Evolutionary conservation across 805 yeast species (phyloP), one percentile per base, ranked within the genome.

Genomic region (Wickerhamiella hasegawae): DNA sequence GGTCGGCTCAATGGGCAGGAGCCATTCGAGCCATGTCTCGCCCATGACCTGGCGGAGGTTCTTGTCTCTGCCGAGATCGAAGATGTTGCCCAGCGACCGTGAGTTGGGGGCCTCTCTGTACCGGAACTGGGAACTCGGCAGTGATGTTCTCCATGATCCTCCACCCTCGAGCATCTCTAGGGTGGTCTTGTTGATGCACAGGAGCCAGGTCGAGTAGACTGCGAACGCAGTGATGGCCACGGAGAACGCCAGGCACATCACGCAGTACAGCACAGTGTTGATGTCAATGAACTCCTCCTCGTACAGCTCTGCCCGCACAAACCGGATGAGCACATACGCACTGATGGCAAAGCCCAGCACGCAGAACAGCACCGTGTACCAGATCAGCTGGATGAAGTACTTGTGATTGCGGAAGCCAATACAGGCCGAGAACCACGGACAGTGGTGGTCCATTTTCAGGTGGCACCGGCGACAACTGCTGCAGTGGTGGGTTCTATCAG

Each of bases 371-470:
- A 72, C 56, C 3, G 71, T 59, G 47, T 76, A 74, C 5, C 65
- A 33, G 35, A 84, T 54, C 49, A 78, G 76, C 52, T 83, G 94
- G 18, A 83, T 52, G 50, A 85, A 87, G 52, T 61, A 70, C 57
- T 82, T 79, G 45, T 81, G 85, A 56, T 87, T 87, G 21, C 59
- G 58, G 56, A 71, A 77, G 0, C 97, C 97, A 38, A 87, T 69
- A 54, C 96, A 85, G 4, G 72, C 62, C 2, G 93, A 75, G 56
- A 84, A 84, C 97, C 97, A 87, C 0, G 96, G 96, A 68, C 54
- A 92, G 59, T 56, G 69, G 68, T 39, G 79, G 65, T 38, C 85
- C 82, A 54, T 77, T 66, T 41, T 63, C 54, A 62, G 43, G 15
- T 58, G 48, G 38, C 66, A 62, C 18, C 39, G 35, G 22, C 52